A percentile compares a stretch with the other conserved stretches of the same genome.
Conservation (phyloP, 768 basidiomycete genomes). For the Fomitopsis serialis region DNA sequence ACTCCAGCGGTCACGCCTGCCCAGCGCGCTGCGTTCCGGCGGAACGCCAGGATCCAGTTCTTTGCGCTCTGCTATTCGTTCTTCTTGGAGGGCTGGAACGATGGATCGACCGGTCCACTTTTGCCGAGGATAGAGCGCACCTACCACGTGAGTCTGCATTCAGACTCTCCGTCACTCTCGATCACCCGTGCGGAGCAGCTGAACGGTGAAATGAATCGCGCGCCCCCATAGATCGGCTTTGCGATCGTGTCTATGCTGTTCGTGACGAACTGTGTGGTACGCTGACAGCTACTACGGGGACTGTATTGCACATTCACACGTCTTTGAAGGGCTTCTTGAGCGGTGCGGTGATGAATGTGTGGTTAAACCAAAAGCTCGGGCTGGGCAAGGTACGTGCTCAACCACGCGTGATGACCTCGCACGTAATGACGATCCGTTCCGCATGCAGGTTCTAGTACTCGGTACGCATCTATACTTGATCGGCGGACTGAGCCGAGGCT, state of each 20-base stretch:
- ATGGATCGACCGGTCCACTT: constrained; percentile 68
- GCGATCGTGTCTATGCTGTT: constrained; percentile 58
- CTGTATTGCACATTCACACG: background rate
- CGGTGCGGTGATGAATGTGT: constrained; percentile 47
- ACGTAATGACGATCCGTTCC: background rate
- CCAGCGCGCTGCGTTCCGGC: constrained; percentile 9
- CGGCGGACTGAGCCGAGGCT: background rate
- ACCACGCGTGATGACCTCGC: background rate
- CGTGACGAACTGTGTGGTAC: constrained; percentile 39
- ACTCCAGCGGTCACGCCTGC: constrained; percentile 12
- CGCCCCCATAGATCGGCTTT: constrained; percentile 36
- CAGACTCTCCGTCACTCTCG: background rate
- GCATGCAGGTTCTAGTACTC: background rate
- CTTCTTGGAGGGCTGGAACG: constrained; percentile 73
- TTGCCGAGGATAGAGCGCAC: constrained; percentile 64
- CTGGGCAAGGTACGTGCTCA: constrained; percentile 39
- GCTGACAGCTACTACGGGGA: constrained; percentile 3
- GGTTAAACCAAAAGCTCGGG: constrained; percentile 38
- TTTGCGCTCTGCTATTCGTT: constrained; percentile 50
- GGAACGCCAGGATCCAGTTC: constrained; percentile 38
- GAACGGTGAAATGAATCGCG: background rate
- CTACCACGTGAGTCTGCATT: constrained; percentile 32
- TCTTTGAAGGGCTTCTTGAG: constrained; percentile 37
- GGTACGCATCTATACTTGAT: background rate
- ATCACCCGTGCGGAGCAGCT: background rate